phyloP scores from a whole-genome alignment of 2,329 filamentous ascomycete species.

The Pseudocercospora ulei region DNA sequence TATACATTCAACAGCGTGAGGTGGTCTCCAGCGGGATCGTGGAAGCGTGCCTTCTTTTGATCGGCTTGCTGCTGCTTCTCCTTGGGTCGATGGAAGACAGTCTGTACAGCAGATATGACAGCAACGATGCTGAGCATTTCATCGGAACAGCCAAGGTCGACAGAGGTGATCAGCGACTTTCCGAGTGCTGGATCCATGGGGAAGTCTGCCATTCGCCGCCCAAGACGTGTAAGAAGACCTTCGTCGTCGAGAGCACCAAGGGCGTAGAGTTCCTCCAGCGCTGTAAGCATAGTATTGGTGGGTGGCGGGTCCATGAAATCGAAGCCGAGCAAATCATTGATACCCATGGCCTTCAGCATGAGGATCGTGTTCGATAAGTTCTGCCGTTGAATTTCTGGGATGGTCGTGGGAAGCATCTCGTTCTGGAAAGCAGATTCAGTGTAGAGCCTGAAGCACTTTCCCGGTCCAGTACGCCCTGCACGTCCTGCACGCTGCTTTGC shows the following conservation, averaged over 20 bases:
- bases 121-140: constrained; percentile 90
- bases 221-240: constrained; percentile 79
- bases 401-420: constrained; percentile 92
- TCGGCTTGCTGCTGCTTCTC: constrained; percentile 95
- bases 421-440: constrained; percentile 92
- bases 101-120: constrained; percentile 73
- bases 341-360: constrained; percentile 98
- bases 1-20: constrained; percentile 93
- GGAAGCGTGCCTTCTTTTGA: constrained; percentile 95
- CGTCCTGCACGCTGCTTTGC: constrained; percentile 89
- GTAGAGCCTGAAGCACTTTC: constrained; percentile 91
- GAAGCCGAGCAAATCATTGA: constrained; percentile 93
- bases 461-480: constrained; percentile 86
- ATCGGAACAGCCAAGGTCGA: constrained; percentile 81
- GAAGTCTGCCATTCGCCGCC: constrained; percentile 96
- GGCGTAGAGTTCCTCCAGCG: constrained; percentile 88
- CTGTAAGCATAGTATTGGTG: constrained; percentile 94
- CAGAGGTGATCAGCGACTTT: constrained; percentile 79
- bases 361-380: constrained; percentile 88
- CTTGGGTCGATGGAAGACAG: constrained; percentile 88
- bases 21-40: constrained; percentile 89
- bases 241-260: constrained; percentile 89
- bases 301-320: constrained; percentile 99
- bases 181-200: constrained; percentile 91
- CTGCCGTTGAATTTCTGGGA: constrained; percentile 92